Percentiles rank a stretch among this genome's conserved stretches.
These are phyloP conservation scores for Phlebopus sp. DNA, from an alignment of 1,284 basidiomycete species.

Conservation along the genomic window DNA sequence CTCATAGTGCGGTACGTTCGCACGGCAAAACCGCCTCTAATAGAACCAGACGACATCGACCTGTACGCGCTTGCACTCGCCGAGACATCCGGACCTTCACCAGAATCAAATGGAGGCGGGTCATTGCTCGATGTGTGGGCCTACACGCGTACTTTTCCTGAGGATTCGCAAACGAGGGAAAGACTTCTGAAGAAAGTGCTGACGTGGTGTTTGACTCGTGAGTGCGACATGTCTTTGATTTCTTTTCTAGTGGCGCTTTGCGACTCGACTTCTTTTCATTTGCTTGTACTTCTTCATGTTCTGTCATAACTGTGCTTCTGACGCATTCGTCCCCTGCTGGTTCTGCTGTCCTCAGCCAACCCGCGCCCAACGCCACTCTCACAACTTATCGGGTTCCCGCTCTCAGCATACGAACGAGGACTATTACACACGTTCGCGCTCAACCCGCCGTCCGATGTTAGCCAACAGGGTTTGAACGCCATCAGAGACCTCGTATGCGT, in stretches of 20 bases:
- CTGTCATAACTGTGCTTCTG: neutral
- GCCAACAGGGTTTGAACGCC: neutral
- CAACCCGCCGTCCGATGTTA: slow-evolving; percentile 49
- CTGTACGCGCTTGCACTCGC: slow-evolving; percentile 64
- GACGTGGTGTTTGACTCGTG: slow-evolving; percentile 67
- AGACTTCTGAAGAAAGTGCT: slow-evolving; percentile 60
- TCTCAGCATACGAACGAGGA: slow-evolving; percentile 60
- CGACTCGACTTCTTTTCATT: neutral
- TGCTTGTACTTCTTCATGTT: slow-evolving; percentile 1
- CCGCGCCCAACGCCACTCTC: slow-evolving; percentile 55
- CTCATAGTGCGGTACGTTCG: slow-evolving; percentile 68
- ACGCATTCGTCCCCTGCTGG: neutral
- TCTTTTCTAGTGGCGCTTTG: neutral
- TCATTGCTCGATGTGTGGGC: slow-evolving; percentile 65
- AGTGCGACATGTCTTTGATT: slow-evolving; percentile 28
- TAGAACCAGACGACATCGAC: slow-evolving; percentile 65
- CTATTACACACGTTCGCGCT: slow-evolving; percentile 56
- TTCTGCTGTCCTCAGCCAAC: slow-evolving; percentile 40
- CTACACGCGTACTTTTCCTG: slow-evolving; percentile 66
- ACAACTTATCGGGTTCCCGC: slow-evolving; percentile 59
- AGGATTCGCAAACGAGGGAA: slow-evolving; percentile 48
- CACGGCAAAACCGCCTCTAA: slow-evolving; percentile 64
- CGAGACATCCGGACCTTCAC: slow-evolving; percentile 39
- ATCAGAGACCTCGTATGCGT: neutral
- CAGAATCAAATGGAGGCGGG: no score